A percentile compares a stretch with the other conserved stretches of the same genome.
Evolutionary conservation across 1,284 basidiomycete genomes (phyloP).

Genomic region (Naganishia cerealis): DNA sequence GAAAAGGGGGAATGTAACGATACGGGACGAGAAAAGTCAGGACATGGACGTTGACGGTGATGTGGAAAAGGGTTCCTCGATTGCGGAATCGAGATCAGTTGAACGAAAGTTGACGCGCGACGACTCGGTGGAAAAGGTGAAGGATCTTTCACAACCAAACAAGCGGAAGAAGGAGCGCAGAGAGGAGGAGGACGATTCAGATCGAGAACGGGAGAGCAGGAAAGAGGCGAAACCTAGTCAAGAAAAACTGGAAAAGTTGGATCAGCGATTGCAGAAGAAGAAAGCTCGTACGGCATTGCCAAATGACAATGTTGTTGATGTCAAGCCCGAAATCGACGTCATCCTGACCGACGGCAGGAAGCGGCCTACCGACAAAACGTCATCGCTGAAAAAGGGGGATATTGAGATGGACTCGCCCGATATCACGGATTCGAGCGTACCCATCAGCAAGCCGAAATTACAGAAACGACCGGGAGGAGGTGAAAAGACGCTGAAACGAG

Average conservation of each 20-base stretch:
- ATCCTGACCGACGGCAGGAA: not conserved
- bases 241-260: not conserved
- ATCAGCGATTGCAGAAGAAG: slow-evolving; percentile 3
- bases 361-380: not conserved
- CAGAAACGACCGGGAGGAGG: slow-evolving; percentile 10
- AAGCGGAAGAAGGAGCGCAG: not conserved
- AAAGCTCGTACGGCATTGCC: not conserved
- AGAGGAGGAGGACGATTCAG: not conserved
- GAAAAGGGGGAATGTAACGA: not conserved
- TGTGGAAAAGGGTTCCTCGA: not conserved
- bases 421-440: not conserved
- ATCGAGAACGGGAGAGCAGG: not conserved
- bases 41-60: not conserved
- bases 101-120: not conserved
- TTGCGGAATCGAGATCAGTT: not conserved
- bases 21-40: not conserved
- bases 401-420: not conserved
- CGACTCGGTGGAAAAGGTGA: not conserved
- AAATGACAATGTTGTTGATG: not conserved
- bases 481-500: slow-evolving; percentile 1
- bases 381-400: not conserved
- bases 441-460: slow-evolving; percentile 1
- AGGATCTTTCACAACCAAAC: not conserved
- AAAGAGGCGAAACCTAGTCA: not conserved
- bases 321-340: slow-evolving; percentile 1